Conservation (phyloP, 2,329 filamentous ascomycete genomes). For the Chaetomium sp. region DNA sequence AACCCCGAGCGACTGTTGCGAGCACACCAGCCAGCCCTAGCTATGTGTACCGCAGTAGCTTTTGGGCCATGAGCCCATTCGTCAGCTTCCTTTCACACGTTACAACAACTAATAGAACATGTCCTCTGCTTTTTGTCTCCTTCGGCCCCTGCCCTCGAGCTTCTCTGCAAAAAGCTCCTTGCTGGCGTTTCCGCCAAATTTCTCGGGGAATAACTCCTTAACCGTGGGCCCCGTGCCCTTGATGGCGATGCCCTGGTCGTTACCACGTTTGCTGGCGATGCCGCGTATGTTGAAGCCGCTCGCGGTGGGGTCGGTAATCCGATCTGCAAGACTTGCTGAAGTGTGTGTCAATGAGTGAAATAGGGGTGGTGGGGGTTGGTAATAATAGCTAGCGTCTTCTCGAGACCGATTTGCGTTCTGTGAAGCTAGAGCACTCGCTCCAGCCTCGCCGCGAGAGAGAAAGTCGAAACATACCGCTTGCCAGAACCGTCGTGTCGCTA, state of each 20-base stretch:
- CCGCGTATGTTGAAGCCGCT: conserved; percentile 63
- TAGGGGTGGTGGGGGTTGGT: neutral
- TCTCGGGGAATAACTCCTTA: conserved; percentile 71
- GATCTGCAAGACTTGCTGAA: conserved; percentile 41
- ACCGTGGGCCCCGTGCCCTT: conserved; percentile 63
- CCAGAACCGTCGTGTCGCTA: conserved; percentile 38
- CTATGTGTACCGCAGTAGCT: neutral
- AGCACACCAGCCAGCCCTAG: neutral
- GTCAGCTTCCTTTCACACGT: neutral
- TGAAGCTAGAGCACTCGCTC: conserved; percentile 19
- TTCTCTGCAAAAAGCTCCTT: conserved; percentile 71
- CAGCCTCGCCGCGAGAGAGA: conserved; percentile 27
- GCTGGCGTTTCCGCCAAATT: conserved; percentile 61
- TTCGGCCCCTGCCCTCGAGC: conserved; percentile 58
- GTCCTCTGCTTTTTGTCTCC: conserved; percentile 71
- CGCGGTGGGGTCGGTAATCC: conserved; percentile 37
- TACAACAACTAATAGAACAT: conserved; percentile 58
- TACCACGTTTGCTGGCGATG: conserved; percentile 50
- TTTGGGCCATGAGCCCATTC: neutral
- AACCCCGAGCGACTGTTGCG: neutral
- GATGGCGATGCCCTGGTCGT: conserved; percentile 61
- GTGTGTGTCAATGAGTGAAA: conserved; percentile 29
- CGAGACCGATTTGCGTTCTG: neutral
- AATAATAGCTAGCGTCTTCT: conserved; percentile 1
- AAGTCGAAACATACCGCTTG: conserved; percentile 40